A percentile compares a stretch with the other conserved stretches of the same genome.
phyloP scores from a whole-genome alignment of 768 basidiomycete genomes.

The Tylopilus subfusipes region DNA sequence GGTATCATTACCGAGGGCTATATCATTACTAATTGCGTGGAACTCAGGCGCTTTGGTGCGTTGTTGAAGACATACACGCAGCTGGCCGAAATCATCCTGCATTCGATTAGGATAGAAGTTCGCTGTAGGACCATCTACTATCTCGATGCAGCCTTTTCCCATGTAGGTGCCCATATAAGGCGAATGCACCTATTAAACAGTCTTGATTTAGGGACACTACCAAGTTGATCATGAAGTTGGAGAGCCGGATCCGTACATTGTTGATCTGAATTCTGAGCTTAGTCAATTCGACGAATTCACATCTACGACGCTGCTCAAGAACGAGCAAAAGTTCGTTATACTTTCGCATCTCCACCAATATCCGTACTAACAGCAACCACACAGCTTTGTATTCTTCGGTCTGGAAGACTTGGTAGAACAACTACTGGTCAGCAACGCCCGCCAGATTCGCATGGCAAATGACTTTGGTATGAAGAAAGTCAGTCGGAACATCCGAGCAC shows the following conservation, averaged over 20 bases:
- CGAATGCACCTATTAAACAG: conserved; percentile 7
- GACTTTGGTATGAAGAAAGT: conserved; percentile 82
- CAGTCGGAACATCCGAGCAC: conserved; percentile 79
- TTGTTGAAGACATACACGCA: conserved; percentile 89
- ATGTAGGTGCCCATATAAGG: conserved; percentile 43
- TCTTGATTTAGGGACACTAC: conserved; percentile 69
- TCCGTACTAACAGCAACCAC: not conserved
- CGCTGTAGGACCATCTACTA: conserved; percentile 82
- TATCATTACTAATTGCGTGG: conserved; percentile 4
- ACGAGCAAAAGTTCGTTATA: conserved; percentile 61
- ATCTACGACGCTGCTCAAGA: conserved; percentile 54
- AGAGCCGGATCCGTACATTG: conserved; percentile 89
- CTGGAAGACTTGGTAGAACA: conserved; percentile 83
- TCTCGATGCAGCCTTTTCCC: conserved; percentile 72
- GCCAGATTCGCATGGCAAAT: conserved; percentile 66
- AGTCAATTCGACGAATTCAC: conserved; percentile 71
- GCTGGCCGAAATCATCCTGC: conserved; percentile 79
- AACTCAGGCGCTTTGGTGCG: conserved; percentile 80
- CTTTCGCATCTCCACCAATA: not conserved
- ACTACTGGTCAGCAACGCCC: conserved; percentile 71
- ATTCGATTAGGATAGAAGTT: conserved; percentile 84
- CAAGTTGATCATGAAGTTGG: conserved; percentile 73
- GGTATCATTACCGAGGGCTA: conserved; percentile 28
- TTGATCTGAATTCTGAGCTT: conserved; percentile 81
- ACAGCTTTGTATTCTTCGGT: conserved; percentile 85